Conservation (phyloP, 129 eudicot species). For the carrot (Daucus carota) region DH1_v3.0 NC_030383.2:15078001-15078500, state of each 20-base stretch:
- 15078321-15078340: neutral
- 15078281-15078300: neutral
- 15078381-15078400: neutral
- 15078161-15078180: constrained; percentile 12
- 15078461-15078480: neutral
- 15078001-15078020: constrained; percentile 80
- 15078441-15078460: neutral
- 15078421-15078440: neutral
- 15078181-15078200: neutral
- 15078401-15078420: neutral
- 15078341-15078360: neutral
- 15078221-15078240: neutral
- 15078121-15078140: constrained; percentile 44
- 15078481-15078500: neutral
- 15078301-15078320: neutral
- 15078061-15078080: constrained; percentile 80
- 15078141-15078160: constrained; percentile 11
- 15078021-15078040: constrained; percentile 89
- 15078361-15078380: neutral
- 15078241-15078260: neutral
- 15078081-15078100: constrained; percentile 85
- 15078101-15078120: constrained; percentile 95
- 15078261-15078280: neutral
- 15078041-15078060: constrained; percentile 96
- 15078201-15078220: neutral